phyloP scores from a whole-genome alignment of 306 rosid genomes.

The Dalbergia oliveri region DNA sequence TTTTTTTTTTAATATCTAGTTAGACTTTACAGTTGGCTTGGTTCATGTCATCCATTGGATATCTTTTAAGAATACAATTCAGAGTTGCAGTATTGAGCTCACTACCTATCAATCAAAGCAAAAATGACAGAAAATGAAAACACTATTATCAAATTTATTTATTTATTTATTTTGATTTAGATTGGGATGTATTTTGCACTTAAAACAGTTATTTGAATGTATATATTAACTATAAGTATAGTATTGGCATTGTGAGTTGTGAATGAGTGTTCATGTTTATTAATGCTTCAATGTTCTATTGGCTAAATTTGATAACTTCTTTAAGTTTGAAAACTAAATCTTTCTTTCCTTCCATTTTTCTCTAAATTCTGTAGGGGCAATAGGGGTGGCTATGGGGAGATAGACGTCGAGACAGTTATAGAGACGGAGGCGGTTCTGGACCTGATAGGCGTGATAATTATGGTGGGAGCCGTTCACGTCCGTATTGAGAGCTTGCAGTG shows the following conservation, averaged over 20 bases:
- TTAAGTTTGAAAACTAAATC: background rate
- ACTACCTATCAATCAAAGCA: background rate
- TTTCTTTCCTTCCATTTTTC: constrained; percentile 17
- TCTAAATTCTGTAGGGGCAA: constrained; percentile 57
- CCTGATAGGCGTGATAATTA: constrained; percentile 92
- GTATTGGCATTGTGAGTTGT: too few relatives aligned
- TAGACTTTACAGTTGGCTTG: background rate
- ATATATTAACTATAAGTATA: background rate
- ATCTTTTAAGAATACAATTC: background rate
- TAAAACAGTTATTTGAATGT: background rate
- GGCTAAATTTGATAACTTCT: background rate
- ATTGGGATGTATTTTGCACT: background rate
- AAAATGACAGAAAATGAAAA: background rate
- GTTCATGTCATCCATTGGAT: background rate
- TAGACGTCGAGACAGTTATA: constrained; percentile 86
- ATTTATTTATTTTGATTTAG: background rate
- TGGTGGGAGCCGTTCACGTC: constrained; percentile 93
- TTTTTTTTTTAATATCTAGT: background rate
- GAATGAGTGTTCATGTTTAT: background rate
- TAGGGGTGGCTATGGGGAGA: constrained; percentile 99
- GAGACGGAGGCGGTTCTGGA: constrained; percentile 71
- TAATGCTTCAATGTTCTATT: background rate
- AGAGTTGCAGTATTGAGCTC: background rate
- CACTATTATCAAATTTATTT: background rate
- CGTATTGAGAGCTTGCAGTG: constrained; percentile 71